Conservation (phyloP, 495 filamentous ascomycete species). For the Diplogelasinospora grovesii region DNA sequence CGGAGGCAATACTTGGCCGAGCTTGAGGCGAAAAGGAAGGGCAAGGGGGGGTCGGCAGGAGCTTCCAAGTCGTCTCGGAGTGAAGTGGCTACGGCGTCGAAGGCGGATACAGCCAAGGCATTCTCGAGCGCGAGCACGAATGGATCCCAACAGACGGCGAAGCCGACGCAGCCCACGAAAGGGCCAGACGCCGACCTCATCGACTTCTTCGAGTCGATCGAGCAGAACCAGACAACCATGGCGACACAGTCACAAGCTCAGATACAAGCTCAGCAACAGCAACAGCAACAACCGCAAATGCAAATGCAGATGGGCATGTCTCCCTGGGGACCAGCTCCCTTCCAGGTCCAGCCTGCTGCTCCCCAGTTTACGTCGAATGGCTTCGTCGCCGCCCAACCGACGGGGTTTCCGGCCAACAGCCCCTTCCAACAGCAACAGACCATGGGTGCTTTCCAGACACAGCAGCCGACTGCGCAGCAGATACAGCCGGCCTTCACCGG, state of each 20-base stretch:
- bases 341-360: slow-evolving; percentile 24
- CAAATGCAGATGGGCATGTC: slow-evolving; percentile 28
- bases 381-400: slow-evolving; percentile 39
- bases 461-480: slow-evolving; percentile 43
- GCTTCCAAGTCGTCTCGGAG: slow-evolving; percentile 26
- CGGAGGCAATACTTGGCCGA: slow-evolving; percentile 83
- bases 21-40: slow-evolving; percentile 75
- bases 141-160: slow-evolving; percentile 14
- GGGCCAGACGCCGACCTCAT: slow-evolving; percentile 79
- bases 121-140: slow-evolving; percentile 27
- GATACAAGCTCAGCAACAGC: slow-evolving; percentile 35
- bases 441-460: slow-evolving; percentile 17
- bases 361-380: slow-evolving; percentile 46
- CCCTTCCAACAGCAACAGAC: slow-evolving; percentile 47
- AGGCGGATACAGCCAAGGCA: slow-evolving; percentile 31
- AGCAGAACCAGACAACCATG: slow-evolving; percentile 81
- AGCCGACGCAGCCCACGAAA: slow-evolving; percentile 35
- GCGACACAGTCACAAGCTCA: too few relatives aligned
- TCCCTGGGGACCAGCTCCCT: slow-evolving; percentile 24
- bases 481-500: slow-evolving; percentile 55
- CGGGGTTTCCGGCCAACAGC: slow-evolving; percentile 42
- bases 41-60: slow-evolving; percentile 33
- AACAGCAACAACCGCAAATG: slow-evolving; percentile 16
- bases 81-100: slow-evolving; percentile 28
- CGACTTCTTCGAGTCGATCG: slow-evolving; percentile 97